Conservation (phyloP, 179 eudicot species). For the Silene noctiflora region DNA sequence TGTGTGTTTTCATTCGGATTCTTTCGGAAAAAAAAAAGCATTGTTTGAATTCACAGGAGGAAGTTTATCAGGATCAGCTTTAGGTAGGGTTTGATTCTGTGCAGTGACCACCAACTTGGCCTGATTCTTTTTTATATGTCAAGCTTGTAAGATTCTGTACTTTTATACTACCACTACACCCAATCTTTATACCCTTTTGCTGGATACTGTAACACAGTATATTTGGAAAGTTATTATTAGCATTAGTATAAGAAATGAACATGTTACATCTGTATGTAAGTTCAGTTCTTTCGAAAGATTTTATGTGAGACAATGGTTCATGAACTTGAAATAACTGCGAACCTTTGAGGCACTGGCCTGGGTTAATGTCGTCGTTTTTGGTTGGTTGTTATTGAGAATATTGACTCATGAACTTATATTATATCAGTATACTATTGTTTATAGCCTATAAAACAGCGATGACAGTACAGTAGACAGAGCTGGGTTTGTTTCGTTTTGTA, state of each 20-base stretch:
- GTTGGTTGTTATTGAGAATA: neutral
- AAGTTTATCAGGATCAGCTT: constrained; percentile 42
- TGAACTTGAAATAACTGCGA: neutral
- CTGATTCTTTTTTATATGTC: constrained; percentile 33
- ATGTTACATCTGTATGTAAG: too few relatives aligned
- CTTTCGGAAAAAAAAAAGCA: constrained; percentile 19
- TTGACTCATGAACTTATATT: neutral
- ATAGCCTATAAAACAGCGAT: neutral
- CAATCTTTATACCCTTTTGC: constrained; percentile 21
- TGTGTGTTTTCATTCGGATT: constrained; percentile 36
- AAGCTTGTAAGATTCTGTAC: constrained; percentile 29
- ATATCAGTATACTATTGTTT: neutral
- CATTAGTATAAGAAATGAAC: neutral
- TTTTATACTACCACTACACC: constrained; percentile 19
- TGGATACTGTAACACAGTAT: neutral
- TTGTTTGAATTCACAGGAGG: constrained; percentile 29
- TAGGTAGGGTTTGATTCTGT: constrained; percentile 44
- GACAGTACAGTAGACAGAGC: neutral
- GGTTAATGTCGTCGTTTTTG: neutral
- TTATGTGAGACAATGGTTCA: neutral
- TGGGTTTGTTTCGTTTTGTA: neutral
- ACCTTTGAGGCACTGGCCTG: neutral
- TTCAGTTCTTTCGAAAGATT: neutral
- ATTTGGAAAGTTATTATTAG: neutral
- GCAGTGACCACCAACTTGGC: constrained; percentile 48